Evolutionary conservation across 306 rosid genomes (phyloP).

Genomic region (Coriaria nepalensis): DNA sequence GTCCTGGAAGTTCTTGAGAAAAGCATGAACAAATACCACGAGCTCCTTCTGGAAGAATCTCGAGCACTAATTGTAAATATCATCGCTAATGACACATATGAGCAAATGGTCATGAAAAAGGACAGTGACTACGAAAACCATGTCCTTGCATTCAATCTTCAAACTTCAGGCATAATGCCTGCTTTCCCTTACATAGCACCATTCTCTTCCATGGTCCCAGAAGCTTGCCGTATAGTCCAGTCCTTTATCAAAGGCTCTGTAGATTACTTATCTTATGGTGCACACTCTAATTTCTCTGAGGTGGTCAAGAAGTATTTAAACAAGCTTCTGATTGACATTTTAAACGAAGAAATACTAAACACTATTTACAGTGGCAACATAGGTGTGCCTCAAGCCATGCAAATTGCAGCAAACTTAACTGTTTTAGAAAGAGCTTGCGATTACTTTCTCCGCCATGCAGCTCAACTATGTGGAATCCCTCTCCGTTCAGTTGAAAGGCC

Average conservation of each 20-base stretch:
- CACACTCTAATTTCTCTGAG: conserved; percentile 32
- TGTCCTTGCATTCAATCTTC: conserved; percentile 60
- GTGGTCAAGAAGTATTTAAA: conserved; percentile 57
- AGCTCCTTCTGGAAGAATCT: conserved; percentile 65
- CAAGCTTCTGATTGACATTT: conserved; percentile 51
- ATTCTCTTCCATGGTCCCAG: conserved; percentile 86
- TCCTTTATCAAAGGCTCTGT: conserved; percentile 79
- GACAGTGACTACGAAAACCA: conserved; percentile 59
- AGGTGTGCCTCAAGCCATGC: conserved; percentile 85
- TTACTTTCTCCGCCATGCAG: conserved; percentile 61
- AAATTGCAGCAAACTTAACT: conserved; percentile 81
- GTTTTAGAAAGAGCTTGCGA: conserved; percentile 88
- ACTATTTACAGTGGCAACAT: conserved; percentile 41
- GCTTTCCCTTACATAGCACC: conserved; percentile 85
- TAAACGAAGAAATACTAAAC: conserved; percentile 55
- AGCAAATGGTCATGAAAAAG: conserved; percentile 79
- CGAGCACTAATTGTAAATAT: conserved; percentile 33
- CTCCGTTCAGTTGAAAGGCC: conserved; percentile 49
- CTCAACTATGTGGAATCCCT: conserved; percentile 45
- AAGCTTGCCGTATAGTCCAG: conserved; percentile 56
- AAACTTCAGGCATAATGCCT: conserved; percentile 64
- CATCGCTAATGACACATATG: conserved; percentile 53
- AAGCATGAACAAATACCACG: conserved; percentile 52
- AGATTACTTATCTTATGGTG: conserved; percentile 64
- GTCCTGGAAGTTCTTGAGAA: conserved; percentile 56